A percentile compares a stretch with the other conserved stretches of the same genome.
These are phyloP conservation scores for Sherardia arvensis DNA, from an alignment of 257 asterid genomes.

Conservation along the genomic window DNA sequence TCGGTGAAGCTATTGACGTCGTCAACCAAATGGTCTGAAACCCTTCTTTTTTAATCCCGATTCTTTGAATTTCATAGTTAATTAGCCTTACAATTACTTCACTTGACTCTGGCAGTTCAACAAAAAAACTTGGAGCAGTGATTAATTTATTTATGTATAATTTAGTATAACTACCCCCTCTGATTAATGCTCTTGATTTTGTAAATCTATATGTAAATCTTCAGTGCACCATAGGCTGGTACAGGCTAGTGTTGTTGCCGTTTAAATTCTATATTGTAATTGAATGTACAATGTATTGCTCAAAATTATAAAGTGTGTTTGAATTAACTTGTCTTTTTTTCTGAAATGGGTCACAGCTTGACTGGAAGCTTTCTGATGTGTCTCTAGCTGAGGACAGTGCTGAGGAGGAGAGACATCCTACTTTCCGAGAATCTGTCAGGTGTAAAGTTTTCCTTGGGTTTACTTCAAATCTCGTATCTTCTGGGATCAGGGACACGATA, in stretches of 20 bases:
- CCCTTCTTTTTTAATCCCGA: neutral
- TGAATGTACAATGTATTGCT: neutral
- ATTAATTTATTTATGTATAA: neutral
- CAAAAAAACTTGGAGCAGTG: neutral
- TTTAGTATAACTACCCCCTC: too few species aligned
- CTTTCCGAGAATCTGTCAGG: constrained; percentile 55
- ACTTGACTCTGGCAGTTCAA: too few species aligned
- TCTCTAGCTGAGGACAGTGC: constrained; percentile 47
- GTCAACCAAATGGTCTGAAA: constrained; percentile 70
- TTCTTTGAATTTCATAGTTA: neutral
- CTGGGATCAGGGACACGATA: constrained; percentile 74
- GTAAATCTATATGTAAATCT: too few species aligned
- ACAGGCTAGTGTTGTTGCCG: too few species aligned
- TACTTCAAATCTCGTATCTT: constrained; percentile 86
- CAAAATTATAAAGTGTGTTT: neutral
- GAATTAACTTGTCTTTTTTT: neutral
- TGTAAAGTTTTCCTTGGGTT: constrained; percentile 89
- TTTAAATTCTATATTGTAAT: neutral
- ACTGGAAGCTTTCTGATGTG: constrained; percentile 93
- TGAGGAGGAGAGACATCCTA: constrained; percentile 51
- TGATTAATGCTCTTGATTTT: too few species aligned
- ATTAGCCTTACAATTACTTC: too few species aligned
- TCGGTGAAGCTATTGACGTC: constrained; percentile 78
- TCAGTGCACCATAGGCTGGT: too few species aligned
- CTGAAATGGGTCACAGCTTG: constrained; percentile 52